A percentile compares a stretch with the other conserved stretches of the same genome.
Evolutionary conservation across 129 eudicot genomes (phyloP).

Genomic region (Kitagawia praeruptora): DNA sequence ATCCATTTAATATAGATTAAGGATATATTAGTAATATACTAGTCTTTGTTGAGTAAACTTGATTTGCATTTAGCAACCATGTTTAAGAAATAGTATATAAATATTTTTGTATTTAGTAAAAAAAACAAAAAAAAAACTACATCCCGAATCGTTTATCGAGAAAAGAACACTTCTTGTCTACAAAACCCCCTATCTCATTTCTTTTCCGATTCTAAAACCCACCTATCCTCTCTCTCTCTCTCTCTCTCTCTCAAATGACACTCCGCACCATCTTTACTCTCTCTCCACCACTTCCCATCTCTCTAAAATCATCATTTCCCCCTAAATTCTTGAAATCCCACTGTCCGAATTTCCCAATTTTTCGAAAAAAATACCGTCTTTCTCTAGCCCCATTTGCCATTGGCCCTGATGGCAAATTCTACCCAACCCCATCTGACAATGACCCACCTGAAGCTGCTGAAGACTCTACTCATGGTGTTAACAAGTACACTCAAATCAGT

Average conservation of each 20-base stretch:
- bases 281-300: conserved; percentile 18
- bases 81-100: too few relatives aligned
- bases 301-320: conserved; percentile 1
- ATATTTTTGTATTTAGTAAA: too few relatives aligned
- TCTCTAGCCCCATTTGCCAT: conserved; percentile 44
- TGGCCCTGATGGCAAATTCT: conserved; percentile 50
- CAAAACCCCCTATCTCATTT: conserved; percentile 3
- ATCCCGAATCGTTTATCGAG: background rate
- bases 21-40: too few relatives aligned
- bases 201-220: background rate
- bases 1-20: too few relatives aligned
- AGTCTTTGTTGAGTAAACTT: too few relatives aligned
- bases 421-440: conserved; percentile 68
- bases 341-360: conserved; percentile 11
- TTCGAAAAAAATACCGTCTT: conserved; percentile 16
- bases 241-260: conserved; percentile 21
- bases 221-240: conserved; percentile 18
- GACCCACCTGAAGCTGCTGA: conserved; percentile 98
- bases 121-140: too few relatives aligned
- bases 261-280: conserved; percentile 25
- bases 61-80: too few relatives aligned
- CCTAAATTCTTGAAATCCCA: conserved; percentile 21
- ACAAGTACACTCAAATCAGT: conserved; percentile 71
- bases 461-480: conserved; percentile 84
- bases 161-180: background rate